Evolutionary conservation across 1,139 yeast genomes (phyloP).

Genomic region (Blastobotrys aristatus): DNA sequence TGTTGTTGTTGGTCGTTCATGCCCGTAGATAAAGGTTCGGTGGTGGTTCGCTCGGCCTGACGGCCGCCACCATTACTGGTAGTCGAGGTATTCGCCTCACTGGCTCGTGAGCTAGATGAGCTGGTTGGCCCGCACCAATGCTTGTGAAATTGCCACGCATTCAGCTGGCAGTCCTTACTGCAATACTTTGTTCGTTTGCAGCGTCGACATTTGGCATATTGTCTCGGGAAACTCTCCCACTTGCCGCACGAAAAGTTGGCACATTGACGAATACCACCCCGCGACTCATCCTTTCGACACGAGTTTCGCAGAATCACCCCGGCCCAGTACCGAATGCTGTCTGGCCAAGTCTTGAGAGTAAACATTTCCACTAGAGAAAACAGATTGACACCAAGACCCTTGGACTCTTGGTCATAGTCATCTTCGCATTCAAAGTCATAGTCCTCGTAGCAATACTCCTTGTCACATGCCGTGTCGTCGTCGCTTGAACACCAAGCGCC

Average conservation of each 20-base stretch:
- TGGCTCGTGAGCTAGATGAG: neutral
- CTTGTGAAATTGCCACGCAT: conserved; percentile 89
- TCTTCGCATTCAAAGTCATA: conserved; percentile 41
- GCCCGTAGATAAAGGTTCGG: too few species aligned
- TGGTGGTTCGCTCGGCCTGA: too few species aligned
- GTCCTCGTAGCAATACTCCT: conserved; percentile 48
- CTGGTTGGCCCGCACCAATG: conserved; percentile 63
- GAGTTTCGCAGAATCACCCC: conserved; percentile 95
- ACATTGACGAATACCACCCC: conserved; percentile 92
- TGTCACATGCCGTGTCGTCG: conserved; percentile 9
- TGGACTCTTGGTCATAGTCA: conserved; percentile 7
- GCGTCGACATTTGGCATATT: conserved; percentile 90
- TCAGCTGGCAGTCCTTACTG: conserved; percentile 83
- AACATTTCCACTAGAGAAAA: conserved; percentile 91
- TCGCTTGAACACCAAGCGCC: conserved; percentile 1
- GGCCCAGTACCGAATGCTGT: conserved; percentile 93
- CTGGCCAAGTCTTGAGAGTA: conserved; percentile 61
- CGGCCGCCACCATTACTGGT: too few species aligned
- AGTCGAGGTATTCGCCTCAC: neutral
- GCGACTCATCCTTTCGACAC: conserved; percentile 79
- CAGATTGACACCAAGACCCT: conserved; percentile 46
- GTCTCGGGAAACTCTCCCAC: conserved; percentile 89
- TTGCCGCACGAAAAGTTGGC: conserved; percentile 91
- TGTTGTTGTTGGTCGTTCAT: too few species aligned
- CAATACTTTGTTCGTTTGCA: conserved; percentile 95